phyloP scores from a whole-genome alignment of 768 basidiomycete genomes.

The Naganishia randhawae region DNA sequence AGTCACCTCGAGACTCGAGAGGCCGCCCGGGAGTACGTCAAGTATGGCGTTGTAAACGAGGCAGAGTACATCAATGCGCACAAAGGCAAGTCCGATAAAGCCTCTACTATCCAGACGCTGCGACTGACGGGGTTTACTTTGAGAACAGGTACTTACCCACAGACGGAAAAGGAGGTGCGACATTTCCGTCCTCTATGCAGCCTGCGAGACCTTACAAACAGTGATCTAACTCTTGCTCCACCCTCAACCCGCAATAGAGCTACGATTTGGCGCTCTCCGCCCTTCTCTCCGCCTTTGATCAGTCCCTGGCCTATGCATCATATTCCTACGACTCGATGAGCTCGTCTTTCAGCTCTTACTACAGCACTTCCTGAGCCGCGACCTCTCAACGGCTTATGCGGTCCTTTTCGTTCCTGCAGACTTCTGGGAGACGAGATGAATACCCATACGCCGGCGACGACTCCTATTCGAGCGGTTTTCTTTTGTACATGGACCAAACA shows the following conservation, averaged over 20 bases:
- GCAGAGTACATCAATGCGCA: conserved; percentile 21
- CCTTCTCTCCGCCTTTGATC: conserved; percentile 10
- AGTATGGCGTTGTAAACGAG: conserved; percentile 12
- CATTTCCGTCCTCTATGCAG: not conserved
- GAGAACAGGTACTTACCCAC: not conserved
- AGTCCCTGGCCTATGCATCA: conserved; percentile 4
- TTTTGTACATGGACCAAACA: no score
- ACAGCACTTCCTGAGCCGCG: not conserved
- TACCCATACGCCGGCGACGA: no score
- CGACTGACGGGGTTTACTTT: not conserved
- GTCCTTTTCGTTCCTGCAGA: no score
- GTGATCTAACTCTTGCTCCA: no score
- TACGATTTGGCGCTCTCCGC: conserved; percentile 1
- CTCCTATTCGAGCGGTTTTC: no score
- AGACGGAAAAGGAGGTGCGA: conserved; percentile 9
- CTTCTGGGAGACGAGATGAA: no score
- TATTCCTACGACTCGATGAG: conserved; percentile 22
- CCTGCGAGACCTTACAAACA: no score
- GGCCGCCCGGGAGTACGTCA: conserved; percentile 21
- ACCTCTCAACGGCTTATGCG: not conserved
- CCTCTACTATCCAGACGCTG: not conserved
- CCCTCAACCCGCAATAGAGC: not conserved
- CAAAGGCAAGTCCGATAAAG: conserved; percentile 9
- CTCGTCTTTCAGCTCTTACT: conserved; percentile 7
- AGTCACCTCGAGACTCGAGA: conserved; percentile 13